A percentile compares a stretch with the other conserved stretches of the same genome.
These are phyloP conservation scores for Colletotrichum spaethianum DNA, from an alignment of 2,329 filamentous ascomycete species.

Conservation along the genomic window DNA sequence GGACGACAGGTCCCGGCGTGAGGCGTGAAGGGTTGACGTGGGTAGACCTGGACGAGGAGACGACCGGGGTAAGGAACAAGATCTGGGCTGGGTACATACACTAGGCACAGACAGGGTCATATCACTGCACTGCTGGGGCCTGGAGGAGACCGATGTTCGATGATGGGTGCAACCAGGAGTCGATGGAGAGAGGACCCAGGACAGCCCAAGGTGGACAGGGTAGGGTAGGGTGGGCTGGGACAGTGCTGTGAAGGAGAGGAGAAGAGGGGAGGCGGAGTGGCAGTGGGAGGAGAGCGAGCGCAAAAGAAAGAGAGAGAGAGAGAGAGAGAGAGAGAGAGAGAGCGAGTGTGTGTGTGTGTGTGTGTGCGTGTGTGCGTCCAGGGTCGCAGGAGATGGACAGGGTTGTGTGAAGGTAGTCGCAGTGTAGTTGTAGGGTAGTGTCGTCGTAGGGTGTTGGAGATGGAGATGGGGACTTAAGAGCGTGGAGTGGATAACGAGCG, in stretches of 20 bases:
- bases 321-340: too few species aligned
- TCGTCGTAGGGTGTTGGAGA: conserved; percentile 31
- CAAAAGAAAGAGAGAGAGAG: too few species aligned
- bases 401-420: conserved; percentile 25
- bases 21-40: conserved; percentile 41
- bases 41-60: conserved; percentile 34
- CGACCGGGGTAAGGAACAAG: conserved; percentile 41
- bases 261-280: conserved; percentile 13
- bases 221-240: conserved; percentile 28
- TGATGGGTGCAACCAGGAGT: conserved; percentile 39
- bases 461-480: conserved; percentile 14
- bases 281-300: neutral
- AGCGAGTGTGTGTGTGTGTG: too few species aligned
- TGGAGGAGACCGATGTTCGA: conserved; percentile 36
- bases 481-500: conserved; percentile 16
- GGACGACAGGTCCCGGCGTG: conserved; percentile 40
- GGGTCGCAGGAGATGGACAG: conserved; percentile 12
- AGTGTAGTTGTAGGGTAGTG: conserved; percentile 20
- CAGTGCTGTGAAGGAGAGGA: conserved; percentile 26
- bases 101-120: conserved; percentile 38
- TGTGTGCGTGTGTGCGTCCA: neutral
- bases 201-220: conserved; percentile 27
- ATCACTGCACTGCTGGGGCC: conserved; percentile 36
- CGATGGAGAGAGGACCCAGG: conserved; percentile 35
- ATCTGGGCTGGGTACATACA: conserved; percentile 40